Base-by-base conservation (phyloP, 495 filamentous ascomycete species). In the Lophiostoma macrostomum region DNA sequence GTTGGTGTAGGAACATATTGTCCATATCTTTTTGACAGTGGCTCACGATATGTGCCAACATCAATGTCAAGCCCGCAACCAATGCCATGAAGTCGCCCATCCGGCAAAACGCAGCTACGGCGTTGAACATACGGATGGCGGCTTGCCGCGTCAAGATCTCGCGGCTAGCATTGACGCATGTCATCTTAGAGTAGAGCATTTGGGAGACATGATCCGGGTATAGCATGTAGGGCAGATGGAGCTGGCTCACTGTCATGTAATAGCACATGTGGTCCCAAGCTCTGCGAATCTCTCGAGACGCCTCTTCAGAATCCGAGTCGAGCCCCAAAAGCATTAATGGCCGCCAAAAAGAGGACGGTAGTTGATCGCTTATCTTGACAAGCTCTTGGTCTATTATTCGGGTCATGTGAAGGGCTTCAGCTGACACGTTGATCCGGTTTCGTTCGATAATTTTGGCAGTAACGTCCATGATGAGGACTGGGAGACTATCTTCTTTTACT, bases 81-180 rank as follows among this genome's bases (percentile, higher is more conserved):
- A 73, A 63, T 1, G 69, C 62, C 25, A 68, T 36, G n/a, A 73
- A 68, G 50, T 75, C 71, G 5, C 73, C 53, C 4, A 56, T 63
- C 3, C 69, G 70, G 43, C 70, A 73, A 50, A 60, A 72, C 6
- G 52, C 43, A 16, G 54, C 56, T n/a, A 56, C 27, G 0, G 28
- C 32, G 36, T 61, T 36, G 32, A 53, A 55, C 24, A 8, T 43
- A 3, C 70, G 69, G 53, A 69, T 69, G 18, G 67, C 36, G 12
- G 70, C 34, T 30, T 67, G 73, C 19, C 60, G 68, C 2, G 60
- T 41, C 5, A 76, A 25, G 10, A 72, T 57, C 34, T 71, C 67
- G 5, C 73, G 68, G 24, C 64, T 62, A 16, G 70, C 69, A 29
- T 56, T 69, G 5, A 65, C 53, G 59, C 64, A 66, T 0, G 71